Base-by-base conservation (phyloP, 2,329 filamentous ascomycete species). In the Stemphylium beticola region DNA sequence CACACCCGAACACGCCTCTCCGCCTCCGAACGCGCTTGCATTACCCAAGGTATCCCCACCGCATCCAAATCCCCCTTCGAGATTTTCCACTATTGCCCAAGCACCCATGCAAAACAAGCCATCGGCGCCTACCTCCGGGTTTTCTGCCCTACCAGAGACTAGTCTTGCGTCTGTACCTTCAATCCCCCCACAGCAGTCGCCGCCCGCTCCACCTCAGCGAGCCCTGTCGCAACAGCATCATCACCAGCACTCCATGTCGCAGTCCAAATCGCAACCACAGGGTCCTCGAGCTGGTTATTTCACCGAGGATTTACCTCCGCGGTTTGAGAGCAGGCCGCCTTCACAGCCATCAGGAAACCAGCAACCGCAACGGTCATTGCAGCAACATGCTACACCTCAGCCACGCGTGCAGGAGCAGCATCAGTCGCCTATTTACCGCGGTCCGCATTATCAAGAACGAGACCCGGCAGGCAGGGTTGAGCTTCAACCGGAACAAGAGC, bases 1-100 rank as follows among this genome's bases (percentile, higher is more conserved):
- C 10, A 79, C 73, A 5, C 78, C 73, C n/a, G 80, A 81, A 34
- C 73, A 77, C 20, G 77, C 77, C 36, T 70, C 75, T 22, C 64
- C 71, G 4, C 60, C 67, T 33, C 53, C 59, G 12, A 65, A 62
- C 32, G 42, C 66, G 11, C 51, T 66, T 42, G 52, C 65, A 18
- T 50, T 73, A 11, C 73, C 77, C 26, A 76, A 77, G 54, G 65
- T 68, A 10, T 78, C 78, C 6, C 76, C 78, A 51, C 72, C 73
- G 20, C 64, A 65, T 37, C 51, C 59, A 29, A 45, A 58, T 36
- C 34, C 66, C n/a, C 51, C 66, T 15, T 53, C 66, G 5, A 65
- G 68, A 17, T 75, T 74, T 40, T 61, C 70, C 7, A 64, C 65
- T 12, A 66, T 75, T 38, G 68, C 71, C 34, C 72, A 75, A 56